Percentiles rank a stretch among this genome's conserved stretches.
These are phyloP conservation scores for Colletotrichum chlorophyti DNA, from an alignment of 2,329 filamentous ascomycete genomes.

Conservation along the genomic window DNA sequence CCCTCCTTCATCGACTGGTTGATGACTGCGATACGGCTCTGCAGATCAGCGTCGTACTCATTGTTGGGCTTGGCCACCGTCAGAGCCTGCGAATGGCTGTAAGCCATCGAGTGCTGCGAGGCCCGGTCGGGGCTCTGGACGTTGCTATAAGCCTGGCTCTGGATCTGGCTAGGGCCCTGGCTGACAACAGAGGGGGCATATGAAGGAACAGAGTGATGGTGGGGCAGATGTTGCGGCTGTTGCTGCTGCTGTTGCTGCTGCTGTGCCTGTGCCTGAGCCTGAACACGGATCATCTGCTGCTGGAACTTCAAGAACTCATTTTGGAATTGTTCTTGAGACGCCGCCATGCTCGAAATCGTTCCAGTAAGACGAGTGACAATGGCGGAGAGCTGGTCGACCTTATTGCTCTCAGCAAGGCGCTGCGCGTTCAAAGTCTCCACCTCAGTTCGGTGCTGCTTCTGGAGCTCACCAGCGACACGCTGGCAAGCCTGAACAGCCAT, in stretches of 20 bases:
- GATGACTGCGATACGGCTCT: slow-evolving; percentile 63
- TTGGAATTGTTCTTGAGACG: slow-evolving; percentile 73
- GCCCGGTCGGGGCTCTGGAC: slow-evolving; percentile 29
- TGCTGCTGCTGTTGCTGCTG: slow-evolving; percentile 25
- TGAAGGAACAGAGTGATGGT: slow-evolving; percentile 18
- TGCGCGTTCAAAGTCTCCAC: slow-evolving; percentile 59
- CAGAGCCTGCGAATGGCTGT: slow-evolving; percentile 29
- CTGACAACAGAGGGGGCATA: slow-evolving; percentile 24
- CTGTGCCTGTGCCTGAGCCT: slow-evolving; percentile 39
- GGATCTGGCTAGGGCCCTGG: slow-evolving; percentile 19
- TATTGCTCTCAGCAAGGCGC: slow-evolving; percentile 58
- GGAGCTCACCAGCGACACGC: slow-evolving; percentile 71
- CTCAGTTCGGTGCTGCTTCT: slow-evolving; percentile 63
- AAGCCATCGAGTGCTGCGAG: slow-evolving; percentile 26
- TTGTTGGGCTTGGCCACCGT: slow-evolving; percentile 20
- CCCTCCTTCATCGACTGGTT: slow-evolving; percentile 67
- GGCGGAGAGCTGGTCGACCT: slow-evolving; percentile 76
- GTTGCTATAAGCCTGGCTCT: slow-evolving; percentile 33
- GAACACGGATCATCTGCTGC: slow-evolving; percentile 52
- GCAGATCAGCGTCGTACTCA: slow-evolving; percentile 55
- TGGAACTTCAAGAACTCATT: slow-evolving; percentile 66
- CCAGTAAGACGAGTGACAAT: slow-evolving; percentile 72
- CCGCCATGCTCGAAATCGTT: slow-evolving; percentile 73
- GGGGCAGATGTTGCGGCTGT: slow-evolving; percentile 20
- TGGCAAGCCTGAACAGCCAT: slow-evolving; percentile 72